Percentiles rank a stretch among this genome's conserved stretches.
These are phyloP conservation scores for Leonotis leonurus DNA, from an alignment of 257 asterid species.

Conservation along the genomic window DNA sequence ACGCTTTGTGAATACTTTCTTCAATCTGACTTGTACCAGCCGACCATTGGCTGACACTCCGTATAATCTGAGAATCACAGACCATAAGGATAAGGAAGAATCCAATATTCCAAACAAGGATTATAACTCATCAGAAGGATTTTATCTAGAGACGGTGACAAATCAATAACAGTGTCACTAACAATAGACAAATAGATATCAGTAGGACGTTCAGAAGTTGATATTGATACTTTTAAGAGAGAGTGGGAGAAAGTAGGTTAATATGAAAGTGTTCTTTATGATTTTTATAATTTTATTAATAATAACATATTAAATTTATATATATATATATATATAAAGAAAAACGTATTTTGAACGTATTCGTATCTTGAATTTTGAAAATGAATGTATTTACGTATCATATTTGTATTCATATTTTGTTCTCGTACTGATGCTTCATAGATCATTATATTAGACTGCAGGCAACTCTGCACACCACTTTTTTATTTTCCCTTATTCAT, in stretches of 20 bases:
- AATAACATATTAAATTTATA: no score
- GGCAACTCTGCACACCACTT: neutral
- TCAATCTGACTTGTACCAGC: constrained; percentile 97
- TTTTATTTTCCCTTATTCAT: neutral
- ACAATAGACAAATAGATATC: neutral
- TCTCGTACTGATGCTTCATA: no score
- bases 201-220: neutral
- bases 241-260: constrained; percentile 1
- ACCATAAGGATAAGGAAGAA: constrained; percentile 17
- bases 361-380: no score
- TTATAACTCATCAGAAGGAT: neutral
- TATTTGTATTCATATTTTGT: no score
- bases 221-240: neutral
- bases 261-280: no score
- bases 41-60: constrained; percentile 98
- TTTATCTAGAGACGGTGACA: constrained; percentile 2
- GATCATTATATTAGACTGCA: neutral
- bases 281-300: no score
- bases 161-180: neutral
- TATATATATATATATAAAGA: no score
- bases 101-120: constrained; percentile 12
- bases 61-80: constrained; percentile 53
- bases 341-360: neutral
- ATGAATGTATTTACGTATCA: no score
- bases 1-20: constrained; percentile 88